Evolutionary conservation across 805 yeast genomes (phyloP).

Genomic region (Naumovozyma castellii): DNA sequence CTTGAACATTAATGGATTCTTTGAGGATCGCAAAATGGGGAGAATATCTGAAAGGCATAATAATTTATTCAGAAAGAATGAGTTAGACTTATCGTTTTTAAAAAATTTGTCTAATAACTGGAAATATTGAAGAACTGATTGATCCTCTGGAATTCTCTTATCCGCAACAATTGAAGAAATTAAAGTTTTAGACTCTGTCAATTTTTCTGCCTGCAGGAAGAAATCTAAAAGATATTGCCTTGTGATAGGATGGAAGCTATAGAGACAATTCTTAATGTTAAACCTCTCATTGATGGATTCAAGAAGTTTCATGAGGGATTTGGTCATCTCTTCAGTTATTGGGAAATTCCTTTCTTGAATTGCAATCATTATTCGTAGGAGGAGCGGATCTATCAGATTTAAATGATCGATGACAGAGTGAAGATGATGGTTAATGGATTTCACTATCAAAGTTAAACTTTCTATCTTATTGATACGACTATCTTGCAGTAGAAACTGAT

Average conservation of each 20-base stretch:
- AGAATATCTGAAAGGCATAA: slow-evolving; percentile 17
- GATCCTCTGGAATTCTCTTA: slow-evolving; percentile 10
- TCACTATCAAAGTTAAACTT: not conserved
- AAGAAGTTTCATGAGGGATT: not conserved
- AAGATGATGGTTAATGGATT: not conserved
- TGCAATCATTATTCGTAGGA: not conserved
- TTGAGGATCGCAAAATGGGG: slow-evolving; percentile 9
- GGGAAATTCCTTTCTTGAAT: not conserved
- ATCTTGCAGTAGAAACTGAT: not conserved
- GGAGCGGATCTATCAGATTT: not conserved
- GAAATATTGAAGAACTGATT: slow-evolving; percentile 10
- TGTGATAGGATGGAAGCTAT: slow-evolving; percentile 9
- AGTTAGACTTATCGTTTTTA: not conserved
- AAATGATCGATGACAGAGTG: not conserved
- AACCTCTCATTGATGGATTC: slow-evolving; percentile 9
- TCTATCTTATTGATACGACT: not conserved
- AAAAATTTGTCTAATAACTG: slow-evolving; percentile 1
- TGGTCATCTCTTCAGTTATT: not conserved
- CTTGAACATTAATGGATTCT: slow-evolving; percentile 8
- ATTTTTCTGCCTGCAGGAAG: slow-evolving; percentile 6
- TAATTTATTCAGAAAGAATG: slow-evolving; percentile 3
- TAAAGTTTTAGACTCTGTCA: slow-evolving; percentile 11
- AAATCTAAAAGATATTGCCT: slow-evolving; percentile 10
- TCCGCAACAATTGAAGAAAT: slow-evolving; percentile 9
- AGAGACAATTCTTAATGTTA: slow-evolving; percentile 5